These are phyloP conservation scores for Tetraselmis striata DNA, from an alignment of 139 green algal genomes.

Conservation along the genomic window DNA sequence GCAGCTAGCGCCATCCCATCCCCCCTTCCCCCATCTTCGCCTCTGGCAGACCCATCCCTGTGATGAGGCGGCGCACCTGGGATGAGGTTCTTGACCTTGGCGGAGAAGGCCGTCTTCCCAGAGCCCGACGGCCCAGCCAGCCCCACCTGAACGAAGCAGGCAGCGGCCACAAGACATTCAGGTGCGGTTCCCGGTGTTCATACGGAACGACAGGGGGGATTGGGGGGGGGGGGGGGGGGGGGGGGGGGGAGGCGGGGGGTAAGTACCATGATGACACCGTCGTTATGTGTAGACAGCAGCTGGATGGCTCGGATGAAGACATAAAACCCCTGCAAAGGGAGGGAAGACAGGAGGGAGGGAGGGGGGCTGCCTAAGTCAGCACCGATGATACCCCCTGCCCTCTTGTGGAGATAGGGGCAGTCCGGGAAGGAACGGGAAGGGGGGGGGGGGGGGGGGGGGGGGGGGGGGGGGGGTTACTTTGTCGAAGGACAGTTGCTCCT, in stretches of 20 bases:
- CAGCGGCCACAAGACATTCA: constrained; percentile 1
- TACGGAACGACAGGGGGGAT: too few relatives aligned
- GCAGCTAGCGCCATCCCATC: too few relatives aligned
- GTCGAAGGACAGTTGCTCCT: constrained; percentile 79
- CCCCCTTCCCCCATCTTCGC: too few relatives aligned
- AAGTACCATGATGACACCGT: constrained; percentile 68
- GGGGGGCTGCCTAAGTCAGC: not conserved
- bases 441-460: not conserved
- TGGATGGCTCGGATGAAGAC: constrained; percentile 85
- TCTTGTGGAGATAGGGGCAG: not conserved
- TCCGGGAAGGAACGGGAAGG: too few relatives aligned
- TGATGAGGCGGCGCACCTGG: constrained; percentile 38
- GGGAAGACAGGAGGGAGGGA: not conserved
- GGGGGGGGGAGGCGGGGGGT: not conserved
- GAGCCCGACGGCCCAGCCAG: constrained; percentile 85
- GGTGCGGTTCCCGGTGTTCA: constrained; percentile 12
- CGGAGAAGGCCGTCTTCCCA: constrained; percentile 93
- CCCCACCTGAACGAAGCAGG: constrained; percentile 51
- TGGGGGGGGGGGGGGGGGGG: too few relatives aligned
- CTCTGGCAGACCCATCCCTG: too few relatives aligned
- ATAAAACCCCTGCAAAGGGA: constrained; percentile 62
- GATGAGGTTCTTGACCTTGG: constrained; percentile 83
- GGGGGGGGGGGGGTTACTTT: constrained; percentile 39
- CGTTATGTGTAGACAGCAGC: constrained; percentile 61
- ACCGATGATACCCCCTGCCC: not conserved